Evolutionary conservation across 345 rosid species (phyloP), one percentile per base, ranked within the genome.

Genomic region (Salix koriyanagi): DNA sequence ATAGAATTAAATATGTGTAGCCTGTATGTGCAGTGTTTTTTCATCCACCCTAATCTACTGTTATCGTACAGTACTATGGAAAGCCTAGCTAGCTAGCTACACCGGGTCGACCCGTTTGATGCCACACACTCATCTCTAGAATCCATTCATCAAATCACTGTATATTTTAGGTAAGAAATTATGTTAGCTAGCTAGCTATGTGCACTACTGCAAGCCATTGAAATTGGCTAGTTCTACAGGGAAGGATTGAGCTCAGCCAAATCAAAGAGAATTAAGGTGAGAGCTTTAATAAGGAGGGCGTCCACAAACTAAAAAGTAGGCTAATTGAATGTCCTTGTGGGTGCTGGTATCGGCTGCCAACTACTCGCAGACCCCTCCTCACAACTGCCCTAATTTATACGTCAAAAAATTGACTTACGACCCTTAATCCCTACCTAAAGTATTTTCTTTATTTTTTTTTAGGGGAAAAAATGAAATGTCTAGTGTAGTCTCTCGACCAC

Each of bases 271-370:
- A 23, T 21, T 10, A n/a, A 37, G 70, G 77, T 16, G 21, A 6
- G 65, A 6, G 65, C 72, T 37, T 76, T 42, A 67, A 68, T 66
- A 77, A 52, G 61, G 74, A 56, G 72, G 89, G 88, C 84, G 77
- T 64, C 76, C 32, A 72, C 21, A 65, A 88, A 85, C 89, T 64
- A 81, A 71, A 86, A 86, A 23, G 86, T 76, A 81, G 88, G 94
- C 94, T 67, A 88, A 88, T 90, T 90, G 77, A 90, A 88, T 88
- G 90, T 64, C 36, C 58, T 36, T 69, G 86, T 44, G 15, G 84
- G 72, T 81, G 81, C 70, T 83, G 82, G 72, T 48, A 65, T 83
- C 79, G 81, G 78, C 88, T 73, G 84, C 88, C 94, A 90, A 86
- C 92, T 52, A 90, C 91, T 84, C 61, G 25, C 2, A 19, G 76